Evolutionary conservation across 306 rosid species (phyloP), one percentile per base, ranked within the genome.

Genomic region (Cucurbita moschata): DNA sequence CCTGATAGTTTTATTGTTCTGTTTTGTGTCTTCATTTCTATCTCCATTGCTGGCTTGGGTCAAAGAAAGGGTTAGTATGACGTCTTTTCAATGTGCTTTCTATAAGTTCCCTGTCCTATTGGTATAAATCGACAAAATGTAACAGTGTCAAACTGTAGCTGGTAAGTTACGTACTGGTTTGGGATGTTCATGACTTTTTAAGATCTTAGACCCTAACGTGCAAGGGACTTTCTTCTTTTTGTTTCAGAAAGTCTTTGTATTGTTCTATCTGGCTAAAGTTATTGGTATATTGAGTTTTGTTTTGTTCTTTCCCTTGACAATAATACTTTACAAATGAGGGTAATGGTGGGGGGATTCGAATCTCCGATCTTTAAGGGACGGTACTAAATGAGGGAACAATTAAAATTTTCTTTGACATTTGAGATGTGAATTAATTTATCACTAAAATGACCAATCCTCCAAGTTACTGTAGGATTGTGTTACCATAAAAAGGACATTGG

Each of bases 181-280:
- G 51, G 51, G 26, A 64, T 38, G 12, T 5, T 61, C 26, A 15
- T 16, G 69, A 42, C 50, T 10, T 10, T 42, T 16, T 51, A n/a
- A 64, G 51, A 42, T 64, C 21, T n/a, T 64, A 39, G 15, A 42
- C 51, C 51, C 16, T 19, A 16, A 44, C 16, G 35, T 64, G 71
- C 71, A 64, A 64, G 71, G 50, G 71, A 64, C 52, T 42, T 63
- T 63, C 69, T 39, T 63, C 54, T 63, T 39, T 63, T 66, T 66
- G 72, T 18, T 66, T 68, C 42, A 8, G 35, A 19, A 14, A 30
- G 7, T 46, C 2, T 67, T 67, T 23, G 3, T 47, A 11, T 21
- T 68, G 13, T 47, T 23, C 21, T 26, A 23, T 68, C 19, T 23
- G 57, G 43, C 11, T 43, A 46, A 67, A 7, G 55, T 12, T 67